Evolutionary conservation across 176 grass and related monocot species (phyloP).

Genomic region (Tillandsia leiboldiana): DNA sequence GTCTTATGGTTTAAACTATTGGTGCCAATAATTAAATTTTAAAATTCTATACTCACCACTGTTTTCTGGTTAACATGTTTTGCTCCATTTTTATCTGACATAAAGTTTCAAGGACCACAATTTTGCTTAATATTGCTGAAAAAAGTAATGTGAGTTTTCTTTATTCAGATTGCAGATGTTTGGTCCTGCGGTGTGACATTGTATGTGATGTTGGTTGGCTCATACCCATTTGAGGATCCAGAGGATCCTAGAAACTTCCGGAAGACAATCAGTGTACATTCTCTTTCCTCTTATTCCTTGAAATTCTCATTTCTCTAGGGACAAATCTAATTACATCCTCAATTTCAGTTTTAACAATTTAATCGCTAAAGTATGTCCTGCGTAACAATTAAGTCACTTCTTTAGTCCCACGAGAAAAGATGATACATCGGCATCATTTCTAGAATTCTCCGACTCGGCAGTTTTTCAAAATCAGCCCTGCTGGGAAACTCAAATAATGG

Average conservation of each 20-base stretch:
- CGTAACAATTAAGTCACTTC: too few species aligned
- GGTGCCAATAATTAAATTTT: too few species aligned
- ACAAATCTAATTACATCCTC: too few species aligned
- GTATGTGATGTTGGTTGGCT: constrained; percentile 89
- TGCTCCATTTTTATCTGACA: background rate
- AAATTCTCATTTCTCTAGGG: background rate
- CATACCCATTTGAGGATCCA: constrained; percentile 92
- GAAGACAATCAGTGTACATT: constrained; percentile 71
- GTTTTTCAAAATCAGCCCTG: too few species aligned
- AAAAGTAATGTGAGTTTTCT: background rate
- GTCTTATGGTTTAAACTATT: too few species aligned
- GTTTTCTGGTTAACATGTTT: background rate
- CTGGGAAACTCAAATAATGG: too few species aligned
- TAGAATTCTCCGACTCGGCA: too few species aligned
- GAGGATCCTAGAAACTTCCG: constrained; percentile 87
- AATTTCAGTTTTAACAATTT: too few species aligned
- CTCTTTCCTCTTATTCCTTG: background rate
- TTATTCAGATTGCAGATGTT: constrained; percentile 69
- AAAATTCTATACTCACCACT: too few species aligned
- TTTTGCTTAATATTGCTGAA: background rate
- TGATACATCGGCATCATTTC: background rate
- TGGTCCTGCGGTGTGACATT: constrained; percentile 90
- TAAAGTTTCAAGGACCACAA: constrained; percentile 3
- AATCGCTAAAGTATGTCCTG: too few species aligned
- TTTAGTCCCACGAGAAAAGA: too few species aligned